Evolutionary conservation across 1,139 yeast genomes (phyloP).

Genomic region (Debaryomyces udenii): DNA sequence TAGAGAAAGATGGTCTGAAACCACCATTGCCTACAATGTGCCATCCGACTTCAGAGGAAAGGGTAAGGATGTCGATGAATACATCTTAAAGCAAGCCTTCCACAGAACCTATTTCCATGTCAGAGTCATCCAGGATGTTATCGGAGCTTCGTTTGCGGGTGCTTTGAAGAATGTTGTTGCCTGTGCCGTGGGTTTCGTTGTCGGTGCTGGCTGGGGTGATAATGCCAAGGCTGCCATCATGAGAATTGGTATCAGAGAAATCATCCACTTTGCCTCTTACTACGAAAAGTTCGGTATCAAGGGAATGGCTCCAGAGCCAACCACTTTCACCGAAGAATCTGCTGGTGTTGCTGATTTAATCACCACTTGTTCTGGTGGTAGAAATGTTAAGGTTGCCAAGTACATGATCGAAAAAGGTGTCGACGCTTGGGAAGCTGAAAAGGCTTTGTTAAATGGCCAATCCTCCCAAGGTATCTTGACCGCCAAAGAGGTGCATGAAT

Average conservation of each 20-base stretch:
- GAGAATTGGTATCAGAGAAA: conserved; percentile 91
- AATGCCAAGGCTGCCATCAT: conserved; percentile 95
- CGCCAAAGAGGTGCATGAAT: conserved; percentile 84
- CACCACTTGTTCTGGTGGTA: conserved; percentile 95
- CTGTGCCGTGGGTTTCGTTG: conserved; percentile 91
- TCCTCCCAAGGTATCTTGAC: conserved; percentile 93
- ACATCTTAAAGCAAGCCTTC: conserved; percentile 71
- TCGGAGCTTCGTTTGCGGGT: conserved; percentile 93
- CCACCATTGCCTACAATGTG: conserved; percentile 83
- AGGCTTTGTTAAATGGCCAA: conserved; percentile 84
- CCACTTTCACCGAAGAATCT: conserved; percentile 86
- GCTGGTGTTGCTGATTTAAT: conserved; percentile 97
- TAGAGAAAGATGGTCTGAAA: conserved; percentile 89
- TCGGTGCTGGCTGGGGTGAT: conserved; percentile 97
- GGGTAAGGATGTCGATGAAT: conserved; percentile 73
- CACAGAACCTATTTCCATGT: conserved; percentile 97
- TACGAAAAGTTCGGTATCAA: conserved; percentile 67
- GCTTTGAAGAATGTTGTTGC: conserved; percentile 95
- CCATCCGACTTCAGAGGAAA: conserved; percentile 73
- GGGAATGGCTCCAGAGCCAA: conserved; percentile 68
- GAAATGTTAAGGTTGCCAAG: conserved; percentile 88
- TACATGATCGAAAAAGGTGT: conserved; percentile 73
- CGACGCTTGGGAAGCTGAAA: conserved; percentile 78
- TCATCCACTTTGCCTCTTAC: conserved; percentile 57
- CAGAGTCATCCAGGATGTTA: conserved; percentile 82